Percentiles rank a stretch among this genome's conserved stretches.
phyloP scores from a whole-genome alignment of 2,329 filamentous ascomycete species.

The Bipolaris bicolor region DNA sequence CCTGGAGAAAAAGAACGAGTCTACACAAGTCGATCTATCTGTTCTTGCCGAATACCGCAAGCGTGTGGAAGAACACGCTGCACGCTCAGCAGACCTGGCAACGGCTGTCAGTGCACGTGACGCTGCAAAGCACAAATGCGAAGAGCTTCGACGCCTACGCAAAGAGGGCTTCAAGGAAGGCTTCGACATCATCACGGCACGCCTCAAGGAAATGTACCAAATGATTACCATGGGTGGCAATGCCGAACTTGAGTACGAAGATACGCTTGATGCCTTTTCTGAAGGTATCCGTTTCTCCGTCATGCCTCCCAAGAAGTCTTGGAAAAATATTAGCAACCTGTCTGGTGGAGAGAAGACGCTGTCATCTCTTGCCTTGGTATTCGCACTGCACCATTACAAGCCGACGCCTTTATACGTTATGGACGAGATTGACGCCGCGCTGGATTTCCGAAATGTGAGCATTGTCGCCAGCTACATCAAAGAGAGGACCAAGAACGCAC shows the following conservation, averaged over 20 bases:
- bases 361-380: conserved; percentile 91
- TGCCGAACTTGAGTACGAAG: conserved; percentile 94
- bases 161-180: conserved; percentile 98
- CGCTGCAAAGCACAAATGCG: conserved; percentile 86
- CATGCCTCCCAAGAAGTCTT: conserved; percentile 99
- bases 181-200: conserved; percentile 89
- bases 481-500: conserved; percentile 97
- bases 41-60: conserved; percentile 90
- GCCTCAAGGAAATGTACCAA: conserved; percentile 99
- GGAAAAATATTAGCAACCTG: conserved; percentile 98
- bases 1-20: conserved; percentile 78
- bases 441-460: conserved; percentile 97
- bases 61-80: conserved; percentile 80
- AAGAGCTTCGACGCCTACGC: conserved; percentile 86
- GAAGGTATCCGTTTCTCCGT: conserved; percentile 97
- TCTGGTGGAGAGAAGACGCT: conserved; percentile 97
- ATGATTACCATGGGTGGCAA: conserved; percentile 99
- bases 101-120: conserved; percentile 80
- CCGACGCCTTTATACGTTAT: conserved; percentile 98
- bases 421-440: conserved; percentile 98
- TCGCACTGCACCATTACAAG: conserved; percentile 97
- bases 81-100: conserved; percentile 82
- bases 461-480: conserved; percentile 99
- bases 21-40: conserved; percentile 81
- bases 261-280: conserved; percentile 93